Conservation (phyloP, 2,329 filamentous ascomycete species). For the Colletotrichum australisinense region DNA sequence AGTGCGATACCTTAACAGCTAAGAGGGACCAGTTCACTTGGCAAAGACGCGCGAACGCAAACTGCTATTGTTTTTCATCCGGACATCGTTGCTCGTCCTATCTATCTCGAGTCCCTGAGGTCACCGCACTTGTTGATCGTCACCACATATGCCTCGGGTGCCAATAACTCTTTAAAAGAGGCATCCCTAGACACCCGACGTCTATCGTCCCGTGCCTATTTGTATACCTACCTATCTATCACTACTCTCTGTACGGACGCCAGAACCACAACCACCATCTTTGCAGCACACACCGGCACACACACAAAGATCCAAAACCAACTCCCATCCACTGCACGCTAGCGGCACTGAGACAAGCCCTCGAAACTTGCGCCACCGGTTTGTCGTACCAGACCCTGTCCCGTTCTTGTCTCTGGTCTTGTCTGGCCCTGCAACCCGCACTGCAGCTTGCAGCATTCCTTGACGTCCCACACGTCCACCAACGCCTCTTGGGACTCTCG, state of each 20-base stretch:
- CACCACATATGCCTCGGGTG: not conserved
- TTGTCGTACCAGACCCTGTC: conserved; percentile 23
- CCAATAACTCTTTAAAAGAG: not conserved
- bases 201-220: not conserved
- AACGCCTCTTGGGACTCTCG: not conserved
- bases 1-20: not conserved
- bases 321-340: conserved; percentile 5
- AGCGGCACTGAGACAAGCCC: conserved; percentile 26
- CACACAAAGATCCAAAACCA: conserved; percentile 6
- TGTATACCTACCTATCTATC: no score
- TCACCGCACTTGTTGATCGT: not conserved
- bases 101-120: not conserved
- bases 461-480: not conserved
- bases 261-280: not conserved
- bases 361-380: conserved; percentile 26
- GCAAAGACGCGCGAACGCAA: conserved; percentile 2
- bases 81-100: conserved; percentile 3
- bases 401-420: not conserved
- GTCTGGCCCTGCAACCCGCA: conserved; percentile 7
- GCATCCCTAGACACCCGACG: not conserved
- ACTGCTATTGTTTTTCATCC: conserved; percentile 1
- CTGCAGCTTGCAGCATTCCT: conserved; percentile 8
- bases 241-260: not conserved
- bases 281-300: not conserved
- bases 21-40: not conserved